Conservation (phyloP, 78 protist genomes). For the Dictyostelium brefeldianum region DNA sequence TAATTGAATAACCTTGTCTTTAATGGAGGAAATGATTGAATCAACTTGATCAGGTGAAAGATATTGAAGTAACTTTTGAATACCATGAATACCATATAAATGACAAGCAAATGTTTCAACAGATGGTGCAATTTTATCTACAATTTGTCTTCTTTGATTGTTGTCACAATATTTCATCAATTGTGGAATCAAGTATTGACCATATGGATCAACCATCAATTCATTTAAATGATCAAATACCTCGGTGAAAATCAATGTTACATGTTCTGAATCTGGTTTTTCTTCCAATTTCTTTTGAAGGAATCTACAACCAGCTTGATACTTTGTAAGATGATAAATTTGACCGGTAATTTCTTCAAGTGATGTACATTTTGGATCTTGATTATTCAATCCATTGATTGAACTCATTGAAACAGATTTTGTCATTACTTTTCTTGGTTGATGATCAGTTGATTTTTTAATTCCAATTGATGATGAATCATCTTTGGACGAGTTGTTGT, state of each 20-base stretch:
- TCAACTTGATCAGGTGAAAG: constrained; percentile 80
- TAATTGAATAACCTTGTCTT: constrained; percentile 51
- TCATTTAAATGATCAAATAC: constrained; percentile 87
- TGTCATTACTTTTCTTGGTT: constrained; percentile 77
- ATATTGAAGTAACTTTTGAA: constrained; percentile 71
- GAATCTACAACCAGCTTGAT: constrained; percentile 96
- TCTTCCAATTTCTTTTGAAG: constrained; percentile 95
- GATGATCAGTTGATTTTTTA: constrained; percentile 15
- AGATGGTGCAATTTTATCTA: constrained; percentile 56
- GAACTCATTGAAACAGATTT: constrained; percentile 73
- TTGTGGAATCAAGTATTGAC: constrained; percentile 85
- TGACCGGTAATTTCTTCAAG: constrained; percentile 85
- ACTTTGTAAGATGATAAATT: constrained; percentile 81
- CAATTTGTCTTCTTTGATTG: constrained; percentile 73
- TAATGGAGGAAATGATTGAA: constrained; percentile 51
- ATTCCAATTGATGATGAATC: constrained; percentile 20
- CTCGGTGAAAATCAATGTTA: constrained; percentile 89
- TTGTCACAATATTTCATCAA: constrained; percentile 78
- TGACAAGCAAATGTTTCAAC: constrained; percentile 81
- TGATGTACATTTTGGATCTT: constrained; percentile 26
- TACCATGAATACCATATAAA: constrained; percentile 83
- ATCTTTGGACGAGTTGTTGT: neutral
- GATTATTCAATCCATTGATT: constrained; percentile 7
- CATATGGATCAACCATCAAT: constrained; percentile 93
- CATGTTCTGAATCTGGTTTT: constrained; percentile 34